Percentiles rank a stretch among this genome's conserved stretches.
Conservation (phyloP, 1,139 yeast species). For the Scheffersomyces cryptocercus region DNA sequence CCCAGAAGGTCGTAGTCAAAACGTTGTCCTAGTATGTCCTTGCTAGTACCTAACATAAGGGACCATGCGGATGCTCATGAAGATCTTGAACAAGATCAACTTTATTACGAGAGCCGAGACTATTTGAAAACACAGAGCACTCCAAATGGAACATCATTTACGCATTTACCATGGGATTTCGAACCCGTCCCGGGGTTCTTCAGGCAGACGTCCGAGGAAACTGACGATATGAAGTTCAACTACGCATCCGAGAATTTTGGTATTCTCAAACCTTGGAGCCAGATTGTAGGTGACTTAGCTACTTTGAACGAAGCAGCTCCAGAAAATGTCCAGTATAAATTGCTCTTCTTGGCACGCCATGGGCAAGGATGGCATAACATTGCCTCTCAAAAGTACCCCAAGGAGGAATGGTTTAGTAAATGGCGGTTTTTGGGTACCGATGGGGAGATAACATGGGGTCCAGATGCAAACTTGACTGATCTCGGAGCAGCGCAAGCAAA, state of each 20-base stretch:
- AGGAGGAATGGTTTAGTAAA: slow-evolving; percentile 56
- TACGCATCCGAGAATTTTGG: slow-evolving; percentile 53
- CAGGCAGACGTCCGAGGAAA: slow-evolving; percentile 45
- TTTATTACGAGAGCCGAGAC: slow-evolving; percentile 15
- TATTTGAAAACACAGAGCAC: background rate
- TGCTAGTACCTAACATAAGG: slow-evolving; percentile 30
- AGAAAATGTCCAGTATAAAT: slow-evolving; percentile 46
- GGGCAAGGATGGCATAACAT: slow-evolving; percentile 79
- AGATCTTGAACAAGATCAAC: slow-evolving; percentile 30
- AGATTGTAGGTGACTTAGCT: slow-evolving; percentile 32
- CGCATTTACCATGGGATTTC: slow-evolving; percentile 39
- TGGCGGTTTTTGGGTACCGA: slow-evolving; percentile 60
- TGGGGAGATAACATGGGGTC: slow-evolving; percentile 63
- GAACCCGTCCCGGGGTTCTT: slow-evolving; percentile 51
- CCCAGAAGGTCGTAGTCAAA: no score
- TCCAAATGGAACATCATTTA: slow-evolving; percentile 14
- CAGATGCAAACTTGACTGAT: slow-evolving; percentile 65
- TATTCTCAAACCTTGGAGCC: slow-evolving; percentile 45
- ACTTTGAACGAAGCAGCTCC: slow-evolving; percentile 36
- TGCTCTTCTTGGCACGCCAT: slow-evolving; percentile 67
- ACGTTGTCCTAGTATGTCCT: slow-evolving; percentile 20
- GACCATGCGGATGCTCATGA: slow-evolving; percentile 41
- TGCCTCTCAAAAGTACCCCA: slow-evolving; percentile 59
- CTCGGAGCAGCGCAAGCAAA: slow-evolving; percentile 50
- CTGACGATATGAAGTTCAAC: slow-evolving; percentile 52